These are phyloP conservation scores for Ogataea saltuana DNA, from an alignment of 805 yeast species.

Conservation along the genomic window DNA sequence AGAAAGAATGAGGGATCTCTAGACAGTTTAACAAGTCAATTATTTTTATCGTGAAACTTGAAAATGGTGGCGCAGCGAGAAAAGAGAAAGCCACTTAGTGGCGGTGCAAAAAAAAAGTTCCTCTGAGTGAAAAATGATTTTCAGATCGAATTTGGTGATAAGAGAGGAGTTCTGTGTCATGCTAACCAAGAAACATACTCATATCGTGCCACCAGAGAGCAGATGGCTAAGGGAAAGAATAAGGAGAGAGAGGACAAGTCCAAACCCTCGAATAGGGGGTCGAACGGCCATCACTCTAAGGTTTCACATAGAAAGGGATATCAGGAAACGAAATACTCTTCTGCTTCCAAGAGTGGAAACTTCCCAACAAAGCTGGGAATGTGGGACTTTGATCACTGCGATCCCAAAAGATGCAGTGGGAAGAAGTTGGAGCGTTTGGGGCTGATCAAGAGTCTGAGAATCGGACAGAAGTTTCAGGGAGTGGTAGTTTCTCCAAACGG, in stretches of 20 bases:
- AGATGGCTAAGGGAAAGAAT: conserved; percentile 59
- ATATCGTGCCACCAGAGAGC: neutral
- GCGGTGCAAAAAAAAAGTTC: neutral
- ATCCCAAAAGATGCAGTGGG: conserved; percentile 96
- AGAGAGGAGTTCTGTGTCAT: too few species aligned
- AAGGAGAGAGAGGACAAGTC: conserved; percentile 44
- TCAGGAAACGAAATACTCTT: conserved; percentile 32
- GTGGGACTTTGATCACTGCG: conserved; percentile 99
- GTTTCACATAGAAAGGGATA: conserved; percentile 46
- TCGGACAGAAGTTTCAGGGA: conserved; percentile 95
- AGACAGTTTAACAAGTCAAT: too few species aligned
- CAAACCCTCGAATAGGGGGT: conserved; percentile 39
- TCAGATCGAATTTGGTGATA: neutral
- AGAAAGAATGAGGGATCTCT: neutral
- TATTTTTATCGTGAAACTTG: too few species aligned
- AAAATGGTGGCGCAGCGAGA: neutral
- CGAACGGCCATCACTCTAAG: conserved; percentile 59
- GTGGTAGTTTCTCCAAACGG: conserved; percentile 94
- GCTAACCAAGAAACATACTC: too few species aligned
- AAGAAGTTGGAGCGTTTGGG: conserved; percentile 91
- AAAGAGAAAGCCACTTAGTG: neutral
- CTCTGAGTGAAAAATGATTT: neutral
- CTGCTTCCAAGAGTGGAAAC: conserved; percentile 25
- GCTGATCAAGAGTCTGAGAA: conserved; percentile 68
- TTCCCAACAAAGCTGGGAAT: conserved; percentile 89